A percentile compares a stretch with the other conserved stretches of the same genome.
Evolutionary conservation across 2,329 filamentous ascomycete genomes (phyloP).

Genomic region (Furcasterigmium furcatum): DNA sequence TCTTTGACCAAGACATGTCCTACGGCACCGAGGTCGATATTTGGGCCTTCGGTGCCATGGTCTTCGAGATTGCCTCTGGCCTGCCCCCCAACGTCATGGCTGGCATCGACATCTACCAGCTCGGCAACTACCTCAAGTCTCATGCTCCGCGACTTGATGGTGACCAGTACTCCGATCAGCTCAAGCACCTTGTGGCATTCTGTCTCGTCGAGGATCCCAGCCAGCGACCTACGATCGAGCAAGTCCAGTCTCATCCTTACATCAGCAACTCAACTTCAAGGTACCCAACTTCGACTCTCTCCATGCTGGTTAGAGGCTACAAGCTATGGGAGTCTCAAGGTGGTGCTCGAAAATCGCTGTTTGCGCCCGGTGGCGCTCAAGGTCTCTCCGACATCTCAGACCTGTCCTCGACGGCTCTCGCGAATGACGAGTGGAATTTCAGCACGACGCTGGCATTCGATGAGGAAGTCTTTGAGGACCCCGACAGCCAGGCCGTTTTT

Average conservation of each 20-base stretch:
- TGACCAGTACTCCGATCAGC: slow-evolving; percentile 63
- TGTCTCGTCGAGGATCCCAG: slow-evolving; percentile 68
- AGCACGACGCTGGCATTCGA: slow-evolving; percentile 65
- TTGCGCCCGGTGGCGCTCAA: slow-evolving; percentile 57
- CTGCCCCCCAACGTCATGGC: slow-evolving; percentile 66
- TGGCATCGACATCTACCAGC: slow-evolving; percentile 40
- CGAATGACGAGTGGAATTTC: slow-evolving; percentile 65
- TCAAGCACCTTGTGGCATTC: slow-evolving; percentile 70
- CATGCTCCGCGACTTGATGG: slow-evolving; percentile 68
- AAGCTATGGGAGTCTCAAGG: slow-evolving; percentile 74
- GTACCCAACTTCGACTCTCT: slow-evolving; percentile 62
- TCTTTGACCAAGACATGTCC: slow-evolving; percentile 61
- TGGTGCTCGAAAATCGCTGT: slow-evolving; percentile 65
- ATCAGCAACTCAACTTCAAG: slow-evolving; percentile 58
- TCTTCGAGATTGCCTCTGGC: slow-evolving; percentile 78
- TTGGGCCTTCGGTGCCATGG: slow-evolving; percentile 80
- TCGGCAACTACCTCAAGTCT: slow-evolving; percentile 55
- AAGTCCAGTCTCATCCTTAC: slow-evolving; percentile 68
- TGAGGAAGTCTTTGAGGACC: slow-evolving; percentile 48
- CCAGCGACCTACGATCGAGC: slow-evolving; percentile 65
- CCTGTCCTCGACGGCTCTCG: slow-evolving; percentile 37
- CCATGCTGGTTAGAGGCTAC: slow-evolving; percentile 67
- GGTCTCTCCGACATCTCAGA: slow-evolving; percentile 32
- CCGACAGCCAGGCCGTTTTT: slow-evolving; percentile 55
- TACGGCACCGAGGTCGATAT: slow-evolving; percentile 76